Evolutionary conservation across 352 stramenopile species (phyloP), one percentile per base, ranked within the genome.

Genomic region (Halophytophthora batemanensis): DNA sequence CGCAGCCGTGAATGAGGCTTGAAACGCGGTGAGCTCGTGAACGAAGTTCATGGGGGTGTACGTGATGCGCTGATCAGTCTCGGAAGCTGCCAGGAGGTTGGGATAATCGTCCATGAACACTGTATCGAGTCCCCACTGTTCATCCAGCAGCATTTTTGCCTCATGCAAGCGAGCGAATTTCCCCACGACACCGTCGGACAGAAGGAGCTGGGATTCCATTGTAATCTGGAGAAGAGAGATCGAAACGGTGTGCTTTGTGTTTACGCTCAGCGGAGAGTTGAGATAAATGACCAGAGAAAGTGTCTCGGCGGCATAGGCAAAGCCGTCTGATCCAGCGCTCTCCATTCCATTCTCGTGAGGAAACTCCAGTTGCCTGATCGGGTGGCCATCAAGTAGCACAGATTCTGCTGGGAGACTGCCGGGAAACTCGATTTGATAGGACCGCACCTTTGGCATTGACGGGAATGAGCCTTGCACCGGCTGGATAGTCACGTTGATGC

Each of bases 101-200:
- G 56, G 49, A 34, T 67, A 70, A 47, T 73, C 64, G 33, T 46
- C 52, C 46, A 64, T 62, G 22, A 55, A 64, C 12, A 70, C 64
- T 11, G 55, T 66, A 47, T 66, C 58, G 28, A 37, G 41, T 28
- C 38, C 40, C 58, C 58, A 62, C 43, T 70, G 60, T 33, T 60
- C 51, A 33, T 73, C 64, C 44, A 73, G 36, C 14, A 73, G 48
- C 14, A 43, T 36, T 23, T 73, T 73, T n/a, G 64, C 60, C 10
- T 36, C 43, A 25, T 67, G 60, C 7, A 73, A 38, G 7, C 64
- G 61, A 12, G 60, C 50, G 18, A 73, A 67, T 35, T 54, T 51
- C 19, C 60, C 64, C 17, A 67, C 44, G 14, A 64, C 50, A 11
- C 56, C 61, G 18, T 56, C 43, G 19, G 34, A 46, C 18, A 59